A percentile compares a stretch with the other conserved stretches of the same genome.
phyloP scores from a whole-genome alignment of 2,329 filamentous ascomycete species.

The Fusarium burgessii region DNA sequence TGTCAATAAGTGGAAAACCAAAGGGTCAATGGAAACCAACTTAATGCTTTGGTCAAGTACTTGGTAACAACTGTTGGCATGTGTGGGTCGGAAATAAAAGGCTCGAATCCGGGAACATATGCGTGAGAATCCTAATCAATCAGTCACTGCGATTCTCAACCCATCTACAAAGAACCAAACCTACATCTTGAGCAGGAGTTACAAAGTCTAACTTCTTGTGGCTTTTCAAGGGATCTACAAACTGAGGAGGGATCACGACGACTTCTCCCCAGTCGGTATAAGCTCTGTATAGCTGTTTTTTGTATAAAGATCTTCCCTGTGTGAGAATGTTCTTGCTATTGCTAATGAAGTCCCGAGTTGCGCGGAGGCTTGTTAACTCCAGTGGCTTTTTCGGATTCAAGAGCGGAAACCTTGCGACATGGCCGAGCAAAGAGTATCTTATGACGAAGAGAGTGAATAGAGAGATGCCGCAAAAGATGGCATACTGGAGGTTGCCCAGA shows the following conservation, averaged over 20 bases:
- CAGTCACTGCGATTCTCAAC: background rate
- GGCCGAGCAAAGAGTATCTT: background rate
- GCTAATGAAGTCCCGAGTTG: background rate
- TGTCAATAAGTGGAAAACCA: background rate
- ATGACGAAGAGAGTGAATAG: background rate
- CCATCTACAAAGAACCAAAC: background rate
- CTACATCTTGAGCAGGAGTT: background rate
- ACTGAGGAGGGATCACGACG: background rate
- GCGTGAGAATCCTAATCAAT: background rate
- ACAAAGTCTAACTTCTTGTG: background rate
- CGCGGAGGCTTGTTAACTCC: background rate
- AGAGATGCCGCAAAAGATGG: background rate
- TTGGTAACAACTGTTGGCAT: background rate
- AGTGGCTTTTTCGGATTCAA: constrained; percentile 4
- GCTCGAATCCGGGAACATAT: constrained; percentile 2
- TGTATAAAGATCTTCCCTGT: background rate
- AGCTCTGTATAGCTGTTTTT: background rate
- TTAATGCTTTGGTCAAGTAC: constrained; percentile 3
- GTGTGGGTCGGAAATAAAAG: background rate
- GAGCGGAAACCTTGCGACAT: background rate
- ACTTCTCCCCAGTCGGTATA: constrained; percentile 8
- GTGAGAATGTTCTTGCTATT: background rate
- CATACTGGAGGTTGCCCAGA: constrained; percentile 4
- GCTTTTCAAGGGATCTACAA: background rate
- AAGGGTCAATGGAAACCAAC: background rate